Base-by-base conservation (phyloP, 495 filamentous ascomycete species). In the Trichoderma gamsii region DNA sequence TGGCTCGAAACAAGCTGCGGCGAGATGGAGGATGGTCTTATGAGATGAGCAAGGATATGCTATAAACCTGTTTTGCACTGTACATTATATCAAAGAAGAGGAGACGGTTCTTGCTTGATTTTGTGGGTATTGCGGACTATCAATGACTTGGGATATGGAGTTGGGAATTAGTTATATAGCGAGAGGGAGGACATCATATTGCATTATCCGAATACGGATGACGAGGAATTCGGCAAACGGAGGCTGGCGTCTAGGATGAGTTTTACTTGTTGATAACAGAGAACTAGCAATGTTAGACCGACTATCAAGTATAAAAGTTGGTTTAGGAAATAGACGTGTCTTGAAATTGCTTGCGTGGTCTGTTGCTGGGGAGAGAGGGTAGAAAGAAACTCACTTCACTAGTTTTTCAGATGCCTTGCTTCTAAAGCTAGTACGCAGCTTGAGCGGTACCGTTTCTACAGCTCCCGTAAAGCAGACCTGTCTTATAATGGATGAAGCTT, bases 11-110 rank as follows among this genome's bases (percentile, higher is more conserved):
- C 76, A 87, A 88, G 72, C 81, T 98, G 78, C 84, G 88, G 29
- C 81, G 89, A 70, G 91, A 97, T 68, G 94, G 95, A 0, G 91
- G 90, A 0, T 99, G 95, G 95, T 88, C 83, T 49, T 93, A 89
- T 72, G 85, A 85, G 64, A 73, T 83, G 72, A 72, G 79, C 32
- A 74, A 77, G 68, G 77, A 81, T 51, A 75, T 81, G 76, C 64
- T 73, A 8, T 81, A 69, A 71, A 70, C 35, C 16, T n/a, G 49
- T 11, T 25, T 21, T 21, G 7, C 12, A 25, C 5, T 61, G 25
- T 61, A 61, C 23, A 61, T 61, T 61, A 61, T 21, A 32, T 35
- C 12, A 15, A 6, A 12, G 27, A 32, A 11, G 11, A 29, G 25
- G 12, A 29, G 13, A 16, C 11, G 56, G 44, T n/a, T 11, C 25